phyloP scores from a whole-genome alignment of 1,284 basidiomycete species.

The Inonotus hispidus region DNA sequence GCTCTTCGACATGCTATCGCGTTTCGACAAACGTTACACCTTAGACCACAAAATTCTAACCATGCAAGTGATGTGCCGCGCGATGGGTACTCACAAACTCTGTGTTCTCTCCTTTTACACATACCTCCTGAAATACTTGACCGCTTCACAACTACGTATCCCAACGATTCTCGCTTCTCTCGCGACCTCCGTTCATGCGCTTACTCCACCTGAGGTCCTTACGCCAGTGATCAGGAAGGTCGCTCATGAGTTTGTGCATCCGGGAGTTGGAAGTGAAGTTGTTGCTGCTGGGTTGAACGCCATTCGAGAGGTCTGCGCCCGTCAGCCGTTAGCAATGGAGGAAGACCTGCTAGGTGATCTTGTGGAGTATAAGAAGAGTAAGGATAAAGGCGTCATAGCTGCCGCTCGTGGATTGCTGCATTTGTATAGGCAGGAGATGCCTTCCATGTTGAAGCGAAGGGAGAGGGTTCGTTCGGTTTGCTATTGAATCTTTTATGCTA shows the following conservation, averaged over 20 bases:
- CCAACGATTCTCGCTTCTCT: conserved; percentile 93
- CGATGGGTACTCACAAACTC: conserved; percentile 91
- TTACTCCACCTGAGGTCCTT: conserved; percentile 92
- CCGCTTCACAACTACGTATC: conserved; percentile 89
- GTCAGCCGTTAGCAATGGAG: conserved; percentile 97
- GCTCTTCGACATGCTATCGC: conserved; percentile 83
- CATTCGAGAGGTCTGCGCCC: conserved; percentile 86
- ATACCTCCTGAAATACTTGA: conserved; percentile 92
- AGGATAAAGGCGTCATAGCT: conserved; percentile 90
- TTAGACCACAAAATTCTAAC: conserved; percentile 96
- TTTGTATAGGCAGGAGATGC: conserved; percentile 96
- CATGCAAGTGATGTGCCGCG: conserved; percentile 96
- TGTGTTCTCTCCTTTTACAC: conserved; percentile 96
- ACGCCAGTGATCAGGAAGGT: conserved; percentile 89
- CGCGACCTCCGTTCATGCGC: conserved; percentile 93
- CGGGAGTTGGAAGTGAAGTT: conserved; percentile 93
- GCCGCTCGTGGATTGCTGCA: conserved; percentile 86
- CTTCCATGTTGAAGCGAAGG: conserved; percentile 83
- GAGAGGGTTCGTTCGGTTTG: conserved; percentile 63
- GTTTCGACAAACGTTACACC: conserved; percentile 88
- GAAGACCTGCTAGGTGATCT: conserved; percentile 90
- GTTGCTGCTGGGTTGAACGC: conserved; percentile 95
- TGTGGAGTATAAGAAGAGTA: conserved; percentile 91
- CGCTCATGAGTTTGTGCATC: conserved; percentile 95
- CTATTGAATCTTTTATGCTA: neutral